Percentiles rank a stretch among this genome's conserved stretches.
Conservation (phyloP, 805 yeast genomes). For the Ogataea paradorogensis region DNA sequence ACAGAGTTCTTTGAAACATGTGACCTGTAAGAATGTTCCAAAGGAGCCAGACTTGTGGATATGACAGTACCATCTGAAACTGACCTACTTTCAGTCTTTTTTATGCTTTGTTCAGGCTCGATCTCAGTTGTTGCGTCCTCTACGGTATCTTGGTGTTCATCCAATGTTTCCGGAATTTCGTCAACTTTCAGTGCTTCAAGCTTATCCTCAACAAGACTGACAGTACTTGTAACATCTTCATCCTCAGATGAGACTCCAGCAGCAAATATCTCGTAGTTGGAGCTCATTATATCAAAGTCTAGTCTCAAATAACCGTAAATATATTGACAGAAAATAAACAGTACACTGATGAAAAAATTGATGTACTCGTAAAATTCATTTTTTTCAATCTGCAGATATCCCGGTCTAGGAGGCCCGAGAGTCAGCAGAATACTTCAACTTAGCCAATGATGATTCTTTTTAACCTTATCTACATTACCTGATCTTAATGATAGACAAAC, state of each 20-base stretch:
- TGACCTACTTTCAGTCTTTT: background rate
- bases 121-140: background rate
- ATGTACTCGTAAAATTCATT: background rate
- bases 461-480: slow-evolving; percentile 39
- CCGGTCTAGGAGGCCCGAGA: slow-evolving; percentile 2
- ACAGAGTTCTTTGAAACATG: slow-evolving; percentile 10
- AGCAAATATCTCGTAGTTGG: background rate
- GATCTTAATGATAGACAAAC: slow-evolving; percentile 24
- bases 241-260: background rate
- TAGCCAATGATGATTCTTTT: slow-evolving; percentile 28
- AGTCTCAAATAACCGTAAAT: background rate
- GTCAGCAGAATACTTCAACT: background rate
- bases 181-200: background rate
- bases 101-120: background rate
- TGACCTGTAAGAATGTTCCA: background rate
- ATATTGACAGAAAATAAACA: slow-evolving; percentile 6
- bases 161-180: background rate
- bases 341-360: background rate
- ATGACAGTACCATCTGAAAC: background rate
- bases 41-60: background rate
- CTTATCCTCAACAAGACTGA: background rate
- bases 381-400: background rate
- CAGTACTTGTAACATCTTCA: background rate
- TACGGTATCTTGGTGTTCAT: background rate
- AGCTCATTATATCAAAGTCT: slow-evolving; percentile 1